phyloP scores from a whole-genome alignment of 2,329 filamentous ascomycete species.

The Fusarium verticillioides region DNA sequence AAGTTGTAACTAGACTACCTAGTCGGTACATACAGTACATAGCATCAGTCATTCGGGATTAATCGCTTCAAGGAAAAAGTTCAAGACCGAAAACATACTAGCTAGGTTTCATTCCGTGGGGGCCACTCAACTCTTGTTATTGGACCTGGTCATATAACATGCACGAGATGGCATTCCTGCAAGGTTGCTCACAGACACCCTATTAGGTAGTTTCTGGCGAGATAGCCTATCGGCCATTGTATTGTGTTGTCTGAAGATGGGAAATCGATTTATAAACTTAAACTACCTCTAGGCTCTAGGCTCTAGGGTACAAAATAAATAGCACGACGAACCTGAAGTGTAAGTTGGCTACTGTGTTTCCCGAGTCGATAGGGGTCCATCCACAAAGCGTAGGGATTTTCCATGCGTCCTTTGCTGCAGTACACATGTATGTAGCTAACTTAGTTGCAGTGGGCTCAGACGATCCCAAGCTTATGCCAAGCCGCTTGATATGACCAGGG shows the following conservation, averaged over 20 bases:
- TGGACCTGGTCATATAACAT: neutral
- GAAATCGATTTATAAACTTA: neutral
- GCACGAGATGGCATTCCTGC: neutral
- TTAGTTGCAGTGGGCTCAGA: constrained; percentile 15
- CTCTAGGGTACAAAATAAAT: too few relatives aligned
- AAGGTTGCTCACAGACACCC: neutral
- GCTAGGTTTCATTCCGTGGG: neutral
- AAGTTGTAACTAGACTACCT: too few relatives aligned
- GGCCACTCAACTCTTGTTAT: neutral
- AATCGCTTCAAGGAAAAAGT: constrained; percentile 12
- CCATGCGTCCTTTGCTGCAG: neutral
- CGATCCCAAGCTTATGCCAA: constrained; percentile 21
- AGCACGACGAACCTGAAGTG: neutral
- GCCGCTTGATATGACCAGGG: constrained; percentile 13
- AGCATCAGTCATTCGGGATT: constrained; percentile 14
- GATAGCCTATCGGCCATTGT: neutral
- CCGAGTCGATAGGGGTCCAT: neutral
- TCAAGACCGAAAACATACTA: neutral
- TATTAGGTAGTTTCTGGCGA: neutral
- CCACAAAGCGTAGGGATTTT: neutral
- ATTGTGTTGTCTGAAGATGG: neutral
- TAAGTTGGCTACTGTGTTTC: neutral
- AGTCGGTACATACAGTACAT: too few relatives aligned
- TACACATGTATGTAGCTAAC: neutral
- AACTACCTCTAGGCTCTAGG: neutral